Evolutionary conservation across 495 filamentous ascomycete genomes (phyloP), one percentile per base, ranked within the genome.

Genomic region (Hapsidospora chrysogenum): DNA sequence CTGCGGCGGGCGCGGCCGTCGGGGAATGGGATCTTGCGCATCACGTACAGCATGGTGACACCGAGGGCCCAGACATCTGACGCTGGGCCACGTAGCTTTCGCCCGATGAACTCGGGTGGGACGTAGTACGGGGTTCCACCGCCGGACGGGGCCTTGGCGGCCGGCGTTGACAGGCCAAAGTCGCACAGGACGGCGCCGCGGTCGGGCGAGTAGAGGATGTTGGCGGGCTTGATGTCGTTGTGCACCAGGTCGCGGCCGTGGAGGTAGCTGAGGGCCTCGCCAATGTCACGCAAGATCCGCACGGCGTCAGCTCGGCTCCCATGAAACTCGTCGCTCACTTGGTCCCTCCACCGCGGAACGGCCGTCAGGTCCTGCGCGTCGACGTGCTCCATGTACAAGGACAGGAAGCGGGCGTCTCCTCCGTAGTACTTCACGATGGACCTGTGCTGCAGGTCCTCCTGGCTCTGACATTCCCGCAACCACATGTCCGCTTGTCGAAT

Each of bases 181-280:
- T 66, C 63, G 43, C 63, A 66, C 20, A 66, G 52, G 0, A 66
- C 61, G 16, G 61, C 63, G 1, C 63, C 63, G 1, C 63, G 57
- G 20, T 65, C 63, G 34, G 45, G 53, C 31, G 58, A 64, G 43
- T 64, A 67, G n/a, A 68, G 45, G 30, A 68, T 64, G 28, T 66
- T 68, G 13, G 58, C 60, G 13, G 62, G 62, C 38, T 66, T 64
- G 49, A 68, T 66, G 41, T 66, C 61, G 47, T 64, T 66, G 39
- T 66, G 62, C 31, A 62, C 53, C 19, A 61, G 48, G 11, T 52
- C 50, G 23, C 53, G 54, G 33, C 50, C 46, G 47, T 64, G 61
- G 17, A 66, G 48, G 47, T 64, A 68, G 35, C 61, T 48, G 36
- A 66, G 38, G 6, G 57, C 63, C 35, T 51, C 46, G 20, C 56